Conservation (phyloP, 163 green algal genomes). For the Prototheca cutis region DNA sequence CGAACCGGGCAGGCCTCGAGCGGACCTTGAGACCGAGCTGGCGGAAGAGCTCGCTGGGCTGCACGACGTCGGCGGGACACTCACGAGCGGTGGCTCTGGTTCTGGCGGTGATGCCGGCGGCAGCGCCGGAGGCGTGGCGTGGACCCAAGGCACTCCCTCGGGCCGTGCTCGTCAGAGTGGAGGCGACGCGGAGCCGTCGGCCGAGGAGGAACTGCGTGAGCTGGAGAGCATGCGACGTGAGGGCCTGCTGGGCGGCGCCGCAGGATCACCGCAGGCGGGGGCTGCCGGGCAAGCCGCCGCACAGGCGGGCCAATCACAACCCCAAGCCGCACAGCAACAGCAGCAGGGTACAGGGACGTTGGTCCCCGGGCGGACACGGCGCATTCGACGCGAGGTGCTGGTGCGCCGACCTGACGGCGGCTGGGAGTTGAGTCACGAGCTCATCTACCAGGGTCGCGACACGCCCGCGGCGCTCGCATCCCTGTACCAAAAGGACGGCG, state of each 20-base stretch:
- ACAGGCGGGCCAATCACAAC: too few relatives aligned
- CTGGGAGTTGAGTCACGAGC: conserved; percentile 19
- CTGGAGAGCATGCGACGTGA: conserved; percentile 26
- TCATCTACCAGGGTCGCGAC: conserved; percentile 25
- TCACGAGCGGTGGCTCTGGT: too few relatives aligned
- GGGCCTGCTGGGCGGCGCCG: conserved; percentile 14
- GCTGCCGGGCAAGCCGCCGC: not conserved
- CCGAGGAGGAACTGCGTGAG: conserved; percentile 21
- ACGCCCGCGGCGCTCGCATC: conserved; percentile 20
- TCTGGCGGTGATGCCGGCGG: too few relatives aligned
- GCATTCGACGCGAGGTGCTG: conserved; percentile 26
- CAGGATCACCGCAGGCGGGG: not conserved
- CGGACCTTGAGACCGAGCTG: conserved; percentile 20
- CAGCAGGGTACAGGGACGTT: too few relatives aligned
- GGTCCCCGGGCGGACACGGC: conserved; percentile 11
- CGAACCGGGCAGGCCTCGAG: conserved; percentile 21
- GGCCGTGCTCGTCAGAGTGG: not conserved
- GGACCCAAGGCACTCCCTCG: too few relatives aligned
- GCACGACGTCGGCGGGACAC: too few relatives aligned
- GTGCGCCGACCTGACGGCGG: conserved; percentile 5
- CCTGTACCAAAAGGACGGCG: conserved; percentile 27
- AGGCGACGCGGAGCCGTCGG: conserved; percentile 3
- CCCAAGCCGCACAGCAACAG: too few relatives aligned
- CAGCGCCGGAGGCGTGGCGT: too few relatives aligned
- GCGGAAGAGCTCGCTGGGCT: conserved; percentile 13